phyloP scores from a whole-genome alignment of 768 basidiomycete species.

The Trametes villosa region DNA sequence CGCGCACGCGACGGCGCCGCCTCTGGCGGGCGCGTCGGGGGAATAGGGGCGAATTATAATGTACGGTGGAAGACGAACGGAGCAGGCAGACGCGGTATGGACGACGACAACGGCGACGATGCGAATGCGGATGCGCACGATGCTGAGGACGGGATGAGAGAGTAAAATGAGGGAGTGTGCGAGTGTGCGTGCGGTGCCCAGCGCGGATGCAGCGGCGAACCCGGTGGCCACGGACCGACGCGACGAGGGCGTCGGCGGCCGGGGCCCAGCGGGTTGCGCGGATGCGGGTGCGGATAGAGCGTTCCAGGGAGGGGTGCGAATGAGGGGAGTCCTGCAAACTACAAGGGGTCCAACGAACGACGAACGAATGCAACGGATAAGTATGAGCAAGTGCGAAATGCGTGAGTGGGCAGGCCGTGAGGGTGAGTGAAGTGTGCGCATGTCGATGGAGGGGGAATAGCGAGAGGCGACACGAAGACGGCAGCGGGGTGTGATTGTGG shows the following conservation, averaged over 20 bases:
- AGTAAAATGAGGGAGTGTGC: constrained; percentile 10
- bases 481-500: constrained; percentile 1
- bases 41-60: constrained; percentile 26
- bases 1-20: constrained; percentile 14
- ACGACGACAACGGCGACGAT: constrained; percentile 24
- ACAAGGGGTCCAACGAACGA: constrained; percentile 21
- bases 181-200: constrained; percentile 14
- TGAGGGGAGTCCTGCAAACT: constrained; percentile 11
- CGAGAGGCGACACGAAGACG: neutral
- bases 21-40: constrained; percentile 5
- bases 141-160: constrained; percentile 18
- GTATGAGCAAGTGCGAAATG: constrained; percentile 12
- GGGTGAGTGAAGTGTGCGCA: neutral
- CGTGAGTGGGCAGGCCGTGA: neutral
- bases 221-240: neutral
- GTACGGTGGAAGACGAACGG: constrained; percentile 23
- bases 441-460: neutral
- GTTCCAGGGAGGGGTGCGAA: neutral
- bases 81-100: constrained; percentile 17
- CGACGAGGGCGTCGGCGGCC: constrained; percentile 1
- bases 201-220: constrained; percentile 1
- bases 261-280: constrained; percentile 6
- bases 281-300: constrained; percentile 1
- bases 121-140: constrained; percentile 11
- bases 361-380: constrained; percentile 24